These are phyloP conservation scores for Yarrowia yakushimensis DNA, from an alignment of 805 yeast genomes.

Conservation along the genomic window DNA sequence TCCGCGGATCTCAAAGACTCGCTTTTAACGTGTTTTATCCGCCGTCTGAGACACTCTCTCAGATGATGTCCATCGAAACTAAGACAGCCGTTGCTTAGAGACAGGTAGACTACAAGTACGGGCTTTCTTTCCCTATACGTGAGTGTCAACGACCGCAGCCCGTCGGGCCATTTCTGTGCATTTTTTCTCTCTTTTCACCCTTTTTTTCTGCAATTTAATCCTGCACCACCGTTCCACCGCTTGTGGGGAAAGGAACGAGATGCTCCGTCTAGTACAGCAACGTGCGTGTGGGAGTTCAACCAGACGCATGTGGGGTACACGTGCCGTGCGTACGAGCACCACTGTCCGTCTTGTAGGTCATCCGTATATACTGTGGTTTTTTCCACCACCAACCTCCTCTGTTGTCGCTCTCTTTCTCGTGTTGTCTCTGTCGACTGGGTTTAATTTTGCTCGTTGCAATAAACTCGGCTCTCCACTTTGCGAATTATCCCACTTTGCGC, in stretches of 20 bases:
- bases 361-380: no score
- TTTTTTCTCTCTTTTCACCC: no score
- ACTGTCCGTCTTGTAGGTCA: no score
- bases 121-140: no score
- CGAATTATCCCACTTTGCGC: background rate
- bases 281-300: background rate
- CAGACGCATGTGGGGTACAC: background rate
- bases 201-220: no score
- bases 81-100: background rate
- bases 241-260: conserved; percentile 21
- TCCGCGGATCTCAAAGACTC: background rate
- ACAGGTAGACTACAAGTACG: no score
- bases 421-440: background rate
- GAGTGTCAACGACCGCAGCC: no score
- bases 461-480: background rate
- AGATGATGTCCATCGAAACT: background rate
- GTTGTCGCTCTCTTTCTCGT: background rate
- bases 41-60: background rate
- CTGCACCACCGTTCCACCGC: conserved; percentile 22
- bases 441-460: background rate
- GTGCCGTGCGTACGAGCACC: no score
- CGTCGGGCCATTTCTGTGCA: no score
- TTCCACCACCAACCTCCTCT: no score
- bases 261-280: background rate
- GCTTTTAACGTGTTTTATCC: no score